A percentile compares a stretch with the other conserved stretches of the same genome.
phyloP scores from a whole-genome alignment of 306 rosid genomes.

The Acmispon strigosus region DNA sequence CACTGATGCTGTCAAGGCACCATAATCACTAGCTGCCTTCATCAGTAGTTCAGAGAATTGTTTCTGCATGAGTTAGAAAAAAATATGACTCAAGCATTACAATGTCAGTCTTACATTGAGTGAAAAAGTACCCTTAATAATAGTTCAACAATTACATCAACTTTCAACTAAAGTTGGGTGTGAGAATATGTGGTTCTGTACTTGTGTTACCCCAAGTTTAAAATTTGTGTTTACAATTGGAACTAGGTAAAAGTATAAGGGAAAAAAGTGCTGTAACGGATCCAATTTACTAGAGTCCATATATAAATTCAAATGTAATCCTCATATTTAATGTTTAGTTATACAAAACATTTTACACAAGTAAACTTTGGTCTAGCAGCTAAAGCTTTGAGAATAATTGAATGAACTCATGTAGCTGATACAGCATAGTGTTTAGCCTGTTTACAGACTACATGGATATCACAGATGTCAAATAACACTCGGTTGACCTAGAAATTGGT shows the following conservation, averaged over 20 bases:
- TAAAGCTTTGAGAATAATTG: neutral
- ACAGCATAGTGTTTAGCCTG: neutral
- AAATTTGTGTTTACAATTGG: neutral
- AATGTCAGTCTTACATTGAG: neutral
- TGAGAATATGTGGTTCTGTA: neutral
- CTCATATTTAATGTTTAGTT: neutral
- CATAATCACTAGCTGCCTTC: constrained; percentile 98
- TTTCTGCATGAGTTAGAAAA: constrained; percentile 57
- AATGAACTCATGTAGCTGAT: neutral
- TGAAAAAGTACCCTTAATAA: neutral
- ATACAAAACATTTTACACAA: neutral
- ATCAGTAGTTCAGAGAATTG: constrained; percentile 87
- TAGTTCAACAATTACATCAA: constrained; percentile 1
- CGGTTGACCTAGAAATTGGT: neutral
- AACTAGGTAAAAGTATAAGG: neutral
- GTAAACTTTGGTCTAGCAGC: neutral
- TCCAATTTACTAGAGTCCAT: neutral
- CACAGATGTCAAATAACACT: neutral
- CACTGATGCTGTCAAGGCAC: constrained; percentile 91
- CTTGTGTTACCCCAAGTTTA: neutral
- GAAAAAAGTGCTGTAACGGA: neutral
- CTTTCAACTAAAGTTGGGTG: neutral
- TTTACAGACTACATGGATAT: neutral
- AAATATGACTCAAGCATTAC: constrained; percentile 23
- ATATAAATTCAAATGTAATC: neutral